Conservation (phyloP, 192 early-diverging fungal genomes). For the Fimicolochytrium jonesii region DNA sequence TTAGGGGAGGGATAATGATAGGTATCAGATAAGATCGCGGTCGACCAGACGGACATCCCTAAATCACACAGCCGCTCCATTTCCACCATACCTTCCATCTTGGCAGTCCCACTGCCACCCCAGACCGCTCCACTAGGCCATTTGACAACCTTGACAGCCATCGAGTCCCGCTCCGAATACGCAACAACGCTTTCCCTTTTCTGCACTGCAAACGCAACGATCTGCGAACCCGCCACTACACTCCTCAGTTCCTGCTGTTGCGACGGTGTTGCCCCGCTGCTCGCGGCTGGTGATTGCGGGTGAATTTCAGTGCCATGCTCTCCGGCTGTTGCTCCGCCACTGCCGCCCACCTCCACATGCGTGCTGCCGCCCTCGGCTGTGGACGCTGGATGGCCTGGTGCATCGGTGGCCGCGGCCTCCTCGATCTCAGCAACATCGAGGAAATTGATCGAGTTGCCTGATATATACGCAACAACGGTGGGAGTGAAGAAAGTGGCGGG, state of each 20-base stretch:
- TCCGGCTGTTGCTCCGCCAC: background rate
- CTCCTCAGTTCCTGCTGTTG: background rate
- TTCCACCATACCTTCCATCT: conserved; percentile 18
- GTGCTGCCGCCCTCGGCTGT: background rate
- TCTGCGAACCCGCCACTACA: conserved; percentile 33
- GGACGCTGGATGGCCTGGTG: background rate
- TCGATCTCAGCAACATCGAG: conserved; percentile 10
- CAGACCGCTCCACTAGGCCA: conserved; percentile 34
- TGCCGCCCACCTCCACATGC: background rate
- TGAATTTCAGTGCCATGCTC: background rate
- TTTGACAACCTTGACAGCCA: conserved; percentile 39
- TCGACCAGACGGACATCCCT: background rate
- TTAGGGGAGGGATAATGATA: background rate
- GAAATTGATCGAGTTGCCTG: conserved; percentile 47
- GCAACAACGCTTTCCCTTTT: conserved; percentile 40
- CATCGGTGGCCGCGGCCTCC: conserved; percentile 2
- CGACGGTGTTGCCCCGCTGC: background rate
- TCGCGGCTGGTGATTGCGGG: background rate
- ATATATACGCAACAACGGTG: conserved; percentile 37
- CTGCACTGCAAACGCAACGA: conserved; percentile 42
- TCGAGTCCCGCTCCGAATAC: conserved; percentile 37
- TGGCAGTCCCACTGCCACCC: background rate
- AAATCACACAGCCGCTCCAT: background rate
- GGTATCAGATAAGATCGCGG: background rate
- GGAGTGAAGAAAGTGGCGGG: conserved; percentile 27